phyloP scores from a whole-genome alignment of 2,329 filamentous ascomycete genomes.

The Fusarium tuaranense region DNA sequence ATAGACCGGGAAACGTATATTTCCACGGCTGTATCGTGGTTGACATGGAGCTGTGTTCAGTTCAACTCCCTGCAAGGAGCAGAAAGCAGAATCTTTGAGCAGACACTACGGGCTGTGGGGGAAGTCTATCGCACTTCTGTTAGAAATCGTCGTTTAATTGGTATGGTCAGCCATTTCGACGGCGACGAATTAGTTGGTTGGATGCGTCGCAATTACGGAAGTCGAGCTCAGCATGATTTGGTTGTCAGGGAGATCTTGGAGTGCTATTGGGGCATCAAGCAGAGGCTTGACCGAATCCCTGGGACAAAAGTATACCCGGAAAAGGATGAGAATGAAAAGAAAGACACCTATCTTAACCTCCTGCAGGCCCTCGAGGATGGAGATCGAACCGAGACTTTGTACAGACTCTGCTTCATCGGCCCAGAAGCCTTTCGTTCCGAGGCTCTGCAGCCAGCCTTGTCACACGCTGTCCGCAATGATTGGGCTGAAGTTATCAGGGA shows the following conservation, averaged over 20 bases:
- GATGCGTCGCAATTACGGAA: not conserved
- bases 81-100: not conserved
- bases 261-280: slow-evolving; percentile 5
- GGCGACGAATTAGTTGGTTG: not conserved
- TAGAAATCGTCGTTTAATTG: no score
- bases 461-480: slow-evolving; percentile 23
- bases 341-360: not conserved
- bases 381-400: slow-evolving; percentile 3
- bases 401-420: slow-evolving; percentile 11
- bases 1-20: no score
- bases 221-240: no score
- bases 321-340: not conserved
- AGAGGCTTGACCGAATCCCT: not conserved
- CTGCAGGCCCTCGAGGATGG: slow-evolving; percentile 9
- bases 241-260: slow-evolving; percentile 2
- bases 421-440: slow-evolving; percentile 1
- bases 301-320: not conserved
- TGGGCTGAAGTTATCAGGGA: slow-evolving; percentile 21
- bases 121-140: not conserved
- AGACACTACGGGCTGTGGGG: not conserved
- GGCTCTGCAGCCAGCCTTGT: slow-evolving; percentile 9
- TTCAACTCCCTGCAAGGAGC: not conserved
- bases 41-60: not conserved
- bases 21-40: no score
- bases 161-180: no score